Base-by-base conservation (phyloP, 257 asterid species). In the Przewalskia tangutica region DNA sequence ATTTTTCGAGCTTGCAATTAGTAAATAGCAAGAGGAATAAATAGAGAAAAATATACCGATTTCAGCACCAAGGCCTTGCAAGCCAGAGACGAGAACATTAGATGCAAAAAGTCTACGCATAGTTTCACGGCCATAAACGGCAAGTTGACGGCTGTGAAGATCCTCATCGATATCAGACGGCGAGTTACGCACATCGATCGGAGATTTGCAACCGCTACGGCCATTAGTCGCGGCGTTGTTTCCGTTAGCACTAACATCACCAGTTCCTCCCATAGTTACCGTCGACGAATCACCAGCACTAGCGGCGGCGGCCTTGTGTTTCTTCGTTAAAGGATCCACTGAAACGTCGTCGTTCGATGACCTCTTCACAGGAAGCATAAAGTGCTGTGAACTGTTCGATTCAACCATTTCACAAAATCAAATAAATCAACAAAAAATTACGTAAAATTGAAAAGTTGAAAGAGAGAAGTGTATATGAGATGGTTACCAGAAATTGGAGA, bases 41-140 rank as follows among this genome's bases (percentile, higher is more conserved):
- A 77, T 7, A 34, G 16, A 77, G 54, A 55, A 82, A 12, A 42
- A 6, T 68, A 44, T 70, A 86, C 90, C 90, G 67, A 86, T 85
- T 60, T 88, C 91, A 65, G 85, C 85, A 4, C 90, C 89, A 13
- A 89, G 91, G 54, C 92, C 90, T 77, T 85, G 89, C 88, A 88
- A 56, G 53, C 91, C 91, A 12, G 91, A 89, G 7, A 88, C 48
- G 11, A 86, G 92, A 58, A 88, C 44, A 80, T 88, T 89, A 7
- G 92, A 88, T 7, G 88, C 90, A 40, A 88, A 89, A 55, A 88
- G 80, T 3, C 88, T 81, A 11, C 90, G 88, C 92, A 89, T 87
- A 5, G 91, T 86, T 86, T 86, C 91, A 51, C 91, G 83, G 10
- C 86, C 83, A 56, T 84, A 79, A 48, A 84, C 83, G 32, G 86